These are phyloP conservation scores for Mucuna pruriens DNA, from an alignment of 306 rosid species.

Conservation along the genomic window DNA sequence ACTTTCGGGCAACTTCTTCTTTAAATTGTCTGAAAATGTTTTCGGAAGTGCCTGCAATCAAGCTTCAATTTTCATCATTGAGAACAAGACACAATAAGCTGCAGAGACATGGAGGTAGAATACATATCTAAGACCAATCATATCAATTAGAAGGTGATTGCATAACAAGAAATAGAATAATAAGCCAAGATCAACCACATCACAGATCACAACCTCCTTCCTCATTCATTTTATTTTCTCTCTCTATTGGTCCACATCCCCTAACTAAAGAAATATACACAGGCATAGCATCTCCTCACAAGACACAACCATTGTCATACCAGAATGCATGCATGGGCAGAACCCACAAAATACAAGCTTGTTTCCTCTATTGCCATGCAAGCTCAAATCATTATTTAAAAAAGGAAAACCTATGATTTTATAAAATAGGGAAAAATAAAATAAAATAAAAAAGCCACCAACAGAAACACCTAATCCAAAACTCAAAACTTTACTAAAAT, in stretches of 20 bases:
- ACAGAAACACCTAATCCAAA: background rate
- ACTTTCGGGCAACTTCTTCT: conserved; percentile 58
- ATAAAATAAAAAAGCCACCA: background rate
- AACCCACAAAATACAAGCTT: background rate
- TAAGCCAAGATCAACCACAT: conserved; percentile 25
- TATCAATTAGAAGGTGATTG: background rate
- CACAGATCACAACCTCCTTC: background rate
- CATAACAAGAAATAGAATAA: background rate
- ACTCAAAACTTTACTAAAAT: background rate
- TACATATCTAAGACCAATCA: background rate
- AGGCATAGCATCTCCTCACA: background rate
- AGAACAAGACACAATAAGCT: conserved; percentile 1
- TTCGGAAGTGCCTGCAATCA: conserved; percentile 66
- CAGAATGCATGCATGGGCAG: background rate
- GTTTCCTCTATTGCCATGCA: background rate
- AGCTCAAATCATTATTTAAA: background rate
- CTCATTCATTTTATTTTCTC: background rate
- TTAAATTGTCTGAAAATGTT: conserved; percentile 54
- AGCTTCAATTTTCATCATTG: background rate
- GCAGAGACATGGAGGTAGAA: background rate
- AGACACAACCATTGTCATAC: background rate
- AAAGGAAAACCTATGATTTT: no score
- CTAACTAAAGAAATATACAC: background rate
- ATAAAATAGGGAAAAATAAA: no score
- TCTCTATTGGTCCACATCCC: background rate